phyloP scores from a whole-genome alignment of 495 filamentous ascomycete species.

The Aspergillus cristatus region DNA sequence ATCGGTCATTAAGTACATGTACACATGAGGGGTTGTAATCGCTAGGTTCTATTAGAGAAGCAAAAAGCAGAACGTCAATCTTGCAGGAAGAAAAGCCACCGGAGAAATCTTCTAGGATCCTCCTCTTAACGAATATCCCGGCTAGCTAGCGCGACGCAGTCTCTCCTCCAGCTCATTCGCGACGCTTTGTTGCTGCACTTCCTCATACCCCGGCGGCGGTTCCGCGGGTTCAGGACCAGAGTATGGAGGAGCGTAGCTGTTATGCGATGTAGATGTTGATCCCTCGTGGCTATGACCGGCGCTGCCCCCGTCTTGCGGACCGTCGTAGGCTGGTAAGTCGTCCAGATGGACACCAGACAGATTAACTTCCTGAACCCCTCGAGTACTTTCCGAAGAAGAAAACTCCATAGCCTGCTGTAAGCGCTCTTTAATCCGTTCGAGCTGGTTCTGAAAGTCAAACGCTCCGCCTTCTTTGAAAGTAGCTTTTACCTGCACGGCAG shows the following conservation, averaged over 20 bases:
- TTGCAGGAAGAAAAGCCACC: too few relatives aligned
- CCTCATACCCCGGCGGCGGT: conserved; percentile 89
- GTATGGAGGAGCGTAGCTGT: conserved; percentile 10
- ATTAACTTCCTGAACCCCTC: conserved; percentile 43
- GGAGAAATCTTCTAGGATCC: too few relatives aligned
- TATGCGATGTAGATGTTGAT: conserved; percentile 6
- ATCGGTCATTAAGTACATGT: too few relatives aligned
- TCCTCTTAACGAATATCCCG: too few relatives aligned
- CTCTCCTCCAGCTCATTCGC: conserved; percentile 47
- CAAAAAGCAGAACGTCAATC: too few relatives aligned
- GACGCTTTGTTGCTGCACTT: conserved; percentile 76
- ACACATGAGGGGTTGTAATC: too few relatives aligned
- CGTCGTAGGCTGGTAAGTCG: conserved; percentile 72
- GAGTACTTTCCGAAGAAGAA: conserved; percentile 40
- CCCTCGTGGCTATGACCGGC: conserved; percentile 2
- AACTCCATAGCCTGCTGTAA: conserved; percentile 71
- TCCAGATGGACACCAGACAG: conserved; percentile 60
- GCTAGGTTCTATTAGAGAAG: too few relatives aligned
- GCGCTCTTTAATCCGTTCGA: conserved; percentile 76
- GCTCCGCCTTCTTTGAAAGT: conserved; percentile 93
- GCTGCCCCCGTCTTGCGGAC: conserved; percentile 12
- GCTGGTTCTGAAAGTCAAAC: conserved; percentile 79
- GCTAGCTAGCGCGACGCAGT: conserved; percentile 28
- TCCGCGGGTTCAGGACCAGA: conserved; percentile 49
- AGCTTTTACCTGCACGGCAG: conserved; percentile 67